phyloP scores from a whole-genome alignment of 2,329 filamentous ascomycete species.

The Myriangium duriaei region DNA sequence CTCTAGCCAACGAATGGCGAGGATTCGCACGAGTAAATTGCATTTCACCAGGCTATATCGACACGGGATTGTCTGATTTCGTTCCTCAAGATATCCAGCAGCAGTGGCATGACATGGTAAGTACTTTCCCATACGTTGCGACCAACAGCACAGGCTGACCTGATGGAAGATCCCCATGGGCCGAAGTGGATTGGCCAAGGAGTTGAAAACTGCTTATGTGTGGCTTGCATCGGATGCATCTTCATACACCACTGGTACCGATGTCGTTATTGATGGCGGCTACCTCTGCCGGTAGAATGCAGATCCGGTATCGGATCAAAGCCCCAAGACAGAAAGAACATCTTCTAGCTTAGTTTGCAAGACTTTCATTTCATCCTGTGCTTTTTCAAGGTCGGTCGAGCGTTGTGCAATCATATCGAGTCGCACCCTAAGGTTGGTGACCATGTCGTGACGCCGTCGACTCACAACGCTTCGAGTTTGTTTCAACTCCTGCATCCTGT shows the following conservation, averaged over 20 bases:
- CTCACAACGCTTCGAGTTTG: no score
- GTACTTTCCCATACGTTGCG: no score
- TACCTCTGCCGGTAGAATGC: conserved; percentile 25
- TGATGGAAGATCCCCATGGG: conserved; percentile 51
- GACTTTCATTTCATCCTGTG: no score
- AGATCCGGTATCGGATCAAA: no score
- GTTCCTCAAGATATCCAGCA: conserved; percentile 45
- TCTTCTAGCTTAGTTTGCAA: no score
- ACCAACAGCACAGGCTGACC: no score
- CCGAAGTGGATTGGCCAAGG: conserved; percentile 50
- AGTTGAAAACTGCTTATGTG: conserved; percentile 49
- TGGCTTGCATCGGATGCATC: conserved; percentile 41
- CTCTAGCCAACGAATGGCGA: conserved; percentile 57
- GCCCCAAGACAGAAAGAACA: no score
- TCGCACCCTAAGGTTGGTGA: no score
- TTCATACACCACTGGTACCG: conserved; percentile 39
- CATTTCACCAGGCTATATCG: conserved; percentile 57
- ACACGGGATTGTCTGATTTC: conserved; percentile 55
- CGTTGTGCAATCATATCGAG: no score
- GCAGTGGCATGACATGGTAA: conserved; percentile 46
- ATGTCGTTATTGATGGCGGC: conserved; percentile 39
- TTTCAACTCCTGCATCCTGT: no score
- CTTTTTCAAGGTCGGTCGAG: no score
- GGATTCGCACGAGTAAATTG: conserved; percentile 57
- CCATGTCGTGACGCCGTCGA: no score